phyloP scores from a whole-genome alignment of 805 yeast genomes.

The Clavispora fructus region DNA sequence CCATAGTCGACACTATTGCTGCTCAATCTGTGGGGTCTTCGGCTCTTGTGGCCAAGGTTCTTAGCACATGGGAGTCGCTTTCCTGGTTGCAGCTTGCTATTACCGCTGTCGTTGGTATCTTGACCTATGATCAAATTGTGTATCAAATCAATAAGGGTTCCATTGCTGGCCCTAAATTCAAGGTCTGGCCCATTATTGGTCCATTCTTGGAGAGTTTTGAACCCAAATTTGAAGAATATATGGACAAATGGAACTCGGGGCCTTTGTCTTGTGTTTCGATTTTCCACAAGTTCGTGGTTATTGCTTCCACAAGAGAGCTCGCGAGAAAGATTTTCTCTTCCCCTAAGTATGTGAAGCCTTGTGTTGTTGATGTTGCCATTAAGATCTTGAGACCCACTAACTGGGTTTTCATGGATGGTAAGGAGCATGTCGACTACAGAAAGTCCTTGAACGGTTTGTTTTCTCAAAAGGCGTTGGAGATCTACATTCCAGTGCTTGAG shows the following conservation, averaged over 20 bases:
- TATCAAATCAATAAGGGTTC: slow-evolving; percentile 79
- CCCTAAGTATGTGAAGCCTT: slow-evolving; percentile 88
- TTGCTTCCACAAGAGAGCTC: slow-evolving; percentile 16
- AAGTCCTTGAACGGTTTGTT: slow-evolving; percentile 85
- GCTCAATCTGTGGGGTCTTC: neutral
- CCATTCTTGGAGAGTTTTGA: slow-evolving; percentile 92
- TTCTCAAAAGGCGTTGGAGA: slow-evolving; percentile 74
- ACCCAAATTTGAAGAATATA: slow-evolving; percentile 92
- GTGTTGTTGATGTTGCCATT: slow-evolving; percentile 95
- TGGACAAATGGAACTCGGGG: slow-evolving; percentile 92
- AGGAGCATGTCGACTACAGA: slow-evolving; percentile 91
- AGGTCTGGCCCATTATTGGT: slow-evolving; percentile 93
- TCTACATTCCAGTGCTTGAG: slow-evolving; percentile 83
- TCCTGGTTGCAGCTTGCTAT: slow-evolving; percentile 53
- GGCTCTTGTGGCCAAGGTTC: neutral
- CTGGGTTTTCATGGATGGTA: slow-evolving; percentile 98
- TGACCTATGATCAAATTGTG: slow-evolving; percentile 69
- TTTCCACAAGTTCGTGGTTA: slow-evolving; percentile 93
- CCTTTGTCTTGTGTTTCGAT: slow-evolving; percentile 94
- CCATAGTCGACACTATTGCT: slow-evolving; percentile 2
- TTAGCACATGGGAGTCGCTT: slow-evolving; percentile 16
- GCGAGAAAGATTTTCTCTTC: slow-evolving; percentile 32
- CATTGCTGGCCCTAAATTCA: slow-evolving; percentile 85
- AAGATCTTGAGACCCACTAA: slow-evolving; percentile 91
- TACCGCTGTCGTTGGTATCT: slow-evolving; percentile 41